Conservation (phyloP, 352 stramenopile genomes). For the Globisporangium parvum region DNA sequence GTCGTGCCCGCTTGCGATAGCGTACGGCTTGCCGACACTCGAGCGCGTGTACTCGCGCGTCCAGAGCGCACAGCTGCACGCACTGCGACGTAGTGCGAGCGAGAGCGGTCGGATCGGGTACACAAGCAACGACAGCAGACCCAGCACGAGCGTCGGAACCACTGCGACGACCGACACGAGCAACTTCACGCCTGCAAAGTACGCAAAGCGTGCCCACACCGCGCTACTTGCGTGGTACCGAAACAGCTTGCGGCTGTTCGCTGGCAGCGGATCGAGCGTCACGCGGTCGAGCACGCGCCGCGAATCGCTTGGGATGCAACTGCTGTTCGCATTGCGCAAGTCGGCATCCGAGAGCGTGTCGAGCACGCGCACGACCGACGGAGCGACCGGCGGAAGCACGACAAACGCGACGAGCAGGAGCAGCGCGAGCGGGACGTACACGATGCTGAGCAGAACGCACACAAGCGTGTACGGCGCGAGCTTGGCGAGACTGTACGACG, state of each 20-base stretch:
- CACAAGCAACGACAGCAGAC: constrained; percentile 39
- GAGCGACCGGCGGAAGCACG: constrained; percentile 43
- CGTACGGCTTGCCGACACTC: constrained; percentile 46
- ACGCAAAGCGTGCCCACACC: constrained; percentile 66
- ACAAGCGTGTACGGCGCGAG: constrained; percentile 55
- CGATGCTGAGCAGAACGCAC: constrained; percentile 46
- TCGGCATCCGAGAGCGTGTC: constrained; percentile 75
- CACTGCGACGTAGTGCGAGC: constrained; percentile 25
- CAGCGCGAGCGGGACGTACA: constrained; percentile 53
- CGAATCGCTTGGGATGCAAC: constrained; percentile 33
- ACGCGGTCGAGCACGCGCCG: constrained; percentile 58
- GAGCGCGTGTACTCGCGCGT: constrained; percentile 65
- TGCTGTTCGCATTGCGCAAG: constrained; percentile 69
- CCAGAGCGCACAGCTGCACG: constrained; percentile 46
- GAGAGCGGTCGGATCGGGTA: constrained; percentile 55
- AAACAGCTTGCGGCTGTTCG: constrained; percentile 35
- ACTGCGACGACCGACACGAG: constrained; percentile 53
- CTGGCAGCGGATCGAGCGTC: constrained; percentile 19
- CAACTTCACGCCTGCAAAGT: constrained; percentile 61
- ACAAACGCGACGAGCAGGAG: constrained; percentile 54
- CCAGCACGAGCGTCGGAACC: constrained; percentile 47
- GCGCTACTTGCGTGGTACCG: constrained; percentile 47
- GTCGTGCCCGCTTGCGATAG: constrained; percentile 19
- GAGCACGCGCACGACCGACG: constrained; percentile 42
- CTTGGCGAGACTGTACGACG: constrained; percentile 54